Conservation (phyloP, 2,329 filamentous ascomycete genomes). For the Colletotrichum gloeosporioides region DNA sequence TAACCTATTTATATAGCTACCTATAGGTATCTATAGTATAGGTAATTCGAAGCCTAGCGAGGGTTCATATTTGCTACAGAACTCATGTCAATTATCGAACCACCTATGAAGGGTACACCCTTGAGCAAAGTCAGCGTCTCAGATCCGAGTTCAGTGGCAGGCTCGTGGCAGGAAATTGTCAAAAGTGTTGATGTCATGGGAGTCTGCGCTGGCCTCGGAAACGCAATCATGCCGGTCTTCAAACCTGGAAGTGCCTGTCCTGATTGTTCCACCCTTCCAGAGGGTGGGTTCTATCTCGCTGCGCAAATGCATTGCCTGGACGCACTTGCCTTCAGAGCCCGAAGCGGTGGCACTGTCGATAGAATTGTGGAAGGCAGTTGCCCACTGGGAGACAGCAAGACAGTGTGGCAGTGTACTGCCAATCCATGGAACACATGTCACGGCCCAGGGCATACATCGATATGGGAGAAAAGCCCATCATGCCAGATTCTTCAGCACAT, state of each 20-base stretch:
- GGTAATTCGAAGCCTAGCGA: too few relatives aligned
- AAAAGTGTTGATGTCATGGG: not conserved
- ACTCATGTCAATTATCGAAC: not conserved
- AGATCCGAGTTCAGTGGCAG: not conserved
- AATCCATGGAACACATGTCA: not conserved
- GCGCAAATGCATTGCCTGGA: not conserved
- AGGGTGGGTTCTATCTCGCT: not conserved
- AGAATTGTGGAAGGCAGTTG: not conserved
- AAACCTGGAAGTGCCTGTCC: not conserved
- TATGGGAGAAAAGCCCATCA: not conserved
- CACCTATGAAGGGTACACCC: not conserved
- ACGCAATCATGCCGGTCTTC: not conserved
- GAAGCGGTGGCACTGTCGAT: not conserved
- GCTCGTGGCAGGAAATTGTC: not conserved
- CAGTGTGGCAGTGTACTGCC: too few relatives aligned
- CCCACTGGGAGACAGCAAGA: not conserved
- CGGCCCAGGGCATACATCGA: not conserved
- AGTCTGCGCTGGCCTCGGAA: not conserved
- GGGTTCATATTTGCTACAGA: not conserved
- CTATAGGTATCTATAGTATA: too few relatives aligned
- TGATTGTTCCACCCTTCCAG: not conserved
- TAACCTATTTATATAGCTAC: too few relatives aligned
- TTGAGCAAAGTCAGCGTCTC: not conserved
- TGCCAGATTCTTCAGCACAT: not conserved
- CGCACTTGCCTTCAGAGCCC: not conserved